Evolutionary conservation across 805 yeast species (phyloP), one percentile per base, ranked within the genome.

Genomic region (Torulaspora quercuum): DNA sequence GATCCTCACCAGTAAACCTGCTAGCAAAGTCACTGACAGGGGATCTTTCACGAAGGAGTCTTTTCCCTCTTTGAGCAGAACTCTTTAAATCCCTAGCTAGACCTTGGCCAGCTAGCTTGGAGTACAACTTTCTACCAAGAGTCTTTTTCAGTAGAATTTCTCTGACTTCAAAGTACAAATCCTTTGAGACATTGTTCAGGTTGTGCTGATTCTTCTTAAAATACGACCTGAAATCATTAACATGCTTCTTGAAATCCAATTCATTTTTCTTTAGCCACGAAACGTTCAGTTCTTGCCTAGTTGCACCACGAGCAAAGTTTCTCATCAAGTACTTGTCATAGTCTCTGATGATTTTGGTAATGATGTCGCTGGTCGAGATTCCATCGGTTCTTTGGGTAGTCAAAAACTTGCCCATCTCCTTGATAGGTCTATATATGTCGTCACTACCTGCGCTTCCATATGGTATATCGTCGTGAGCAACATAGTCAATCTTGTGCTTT

Each of bases 211-310:
- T 81, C 57, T 77, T 80, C 58, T 78, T 78, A 82, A 92, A 84
- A 51, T 86, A 85, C 15, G 83, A 75, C 49, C 96, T 72, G 67
- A 92, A 90, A 45, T 87, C 95, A 44, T 69, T 76, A 44, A 92
- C 82, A 57, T 89, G 95, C 51, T 88, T 86, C 61, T 85, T 88
- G 65, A 92, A 75, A 46, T 92, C 98, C 50, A 92, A 71, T 67
- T 92, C 98, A 62, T 92, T 92, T 64, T 92, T 92, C 67, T 92
- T 92, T 52, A 92, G 72, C 98, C 98, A 92, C 19, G 95, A 83
- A 13, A 92, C 97, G 56, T 92, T 92, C 53, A 92, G 75, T 55
- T 92, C 98, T 61, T 92, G 87, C 56, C 98, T 75, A 2, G 97
- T 84, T 7, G 96, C 97, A 31, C 98, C 98, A 49, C 98, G 76